Base-by-base conservation (phyloP, 202 grass and related monocot genomes). In the Zoysia matrella region DNA sequence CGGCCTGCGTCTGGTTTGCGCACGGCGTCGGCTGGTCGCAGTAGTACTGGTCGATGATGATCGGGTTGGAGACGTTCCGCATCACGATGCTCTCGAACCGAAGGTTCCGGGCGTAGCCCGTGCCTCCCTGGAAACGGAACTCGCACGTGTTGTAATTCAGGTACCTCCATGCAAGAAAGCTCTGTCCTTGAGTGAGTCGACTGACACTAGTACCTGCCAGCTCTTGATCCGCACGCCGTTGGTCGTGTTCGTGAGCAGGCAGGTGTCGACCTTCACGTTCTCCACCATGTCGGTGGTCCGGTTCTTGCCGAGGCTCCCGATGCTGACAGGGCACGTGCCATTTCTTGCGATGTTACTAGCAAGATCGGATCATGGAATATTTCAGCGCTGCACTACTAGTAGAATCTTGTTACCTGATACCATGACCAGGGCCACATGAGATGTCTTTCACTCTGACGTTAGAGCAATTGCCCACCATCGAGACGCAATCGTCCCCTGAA, bases 401-500 rank as follows among this genome's bases (percentile, higher is more conserved):
- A 30, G 22, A 30, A 30, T 30, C 22, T 3, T 13, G 15, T 64
- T 47, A 97, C 92, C 94, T 97, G 79, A 97, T 97, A 14, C 94
- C 92, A 67, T 97, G 94, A 44, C 94, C 94, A 70, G 91, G 94
- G 2, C 91, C 94, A 74, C 94, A 97, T 8, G 85, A 82, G 50
- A 94, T 88, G 79, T 78, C 83, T 40, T 41, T 87, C 6, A 94
- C 86, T 0, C 47, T 65, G 58, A 97, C 75, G 36, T 92, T 63
- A 0, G 91, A 92, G 83, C 91, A 94, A 64, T 89, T 91, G 18
- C 88, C 72, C 10, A 90, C 88, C 75, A 97, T 97, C 2, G 94
- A 97, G 67, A 97, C 86, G 71, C 94, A 97, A 49, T 97, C 94
- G 57, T 97, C 92, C 11, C 94, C 94, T 97, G 83, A 36, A 70